Base-by-base conservation (phyloP, 2,329 filamentous ascomycete genomes). In the Xylaria multiplex region DNA sequence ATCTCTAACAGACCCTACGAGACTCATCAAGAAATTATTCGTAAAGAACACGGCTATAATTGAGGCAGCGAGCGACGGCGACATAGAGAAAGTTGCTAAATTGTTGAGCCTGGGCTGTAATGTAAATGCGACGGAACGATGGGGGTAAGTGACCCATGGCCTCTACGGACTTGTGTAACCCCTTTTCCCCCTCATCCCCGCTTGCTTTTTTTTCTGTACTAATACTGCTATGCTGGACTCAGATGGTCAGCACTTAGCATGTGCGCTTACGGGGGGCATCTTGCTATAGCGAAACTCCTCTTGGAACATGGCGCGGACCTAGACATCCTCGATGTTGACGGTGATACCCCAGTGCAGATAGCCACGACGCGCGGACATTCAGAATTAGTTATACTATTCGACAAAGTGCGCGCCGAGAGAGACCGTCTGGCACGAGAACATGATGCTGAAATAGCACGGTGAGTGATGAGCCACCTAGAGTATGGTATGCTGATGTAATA, bases 41-140 rank as follows among this genome's bases (percentile, higher is more conserved):
- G 62, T 70, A 24, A 74, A 74, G 59, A 71, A 72, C 27, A 73
- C 69, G 48, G 72, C 70, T 22, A 72, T 77, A 37, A 71, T 76
- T 48, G 65, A 76, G 57, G 74, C 75, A 6, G 71, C 73, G 13
- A 74, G 72, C 58, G 72, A 77, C 50, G 69, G 72, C 3, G 68
- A 75, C n/a, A 64, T 70, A 8, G 62, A 71, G 11, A 72, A 68
- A 54, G 68, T 75, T 8, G 70, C 69, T 2, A 70, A 71, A 60
- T 59, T 77, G 13, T 70, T 77, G 16, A 65, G 69, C 40, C 59
- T 73, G 11, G 72, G 71, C 6, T 71, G 72, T 22, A 71, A 74
- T n/a, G 70, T 75, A 8, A 76, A 77, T 64, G 75, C 71, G 14
- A 66, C 69, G 35, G 74, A 75, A 58, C 62, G 70, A 53, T 75